A percentile compares a stretch with the other conserved stretches of the same genome.
phyloP scores from a whole-genome alignment of 176 grass and related monocot species.

The Carex myosuroides region DNA sequence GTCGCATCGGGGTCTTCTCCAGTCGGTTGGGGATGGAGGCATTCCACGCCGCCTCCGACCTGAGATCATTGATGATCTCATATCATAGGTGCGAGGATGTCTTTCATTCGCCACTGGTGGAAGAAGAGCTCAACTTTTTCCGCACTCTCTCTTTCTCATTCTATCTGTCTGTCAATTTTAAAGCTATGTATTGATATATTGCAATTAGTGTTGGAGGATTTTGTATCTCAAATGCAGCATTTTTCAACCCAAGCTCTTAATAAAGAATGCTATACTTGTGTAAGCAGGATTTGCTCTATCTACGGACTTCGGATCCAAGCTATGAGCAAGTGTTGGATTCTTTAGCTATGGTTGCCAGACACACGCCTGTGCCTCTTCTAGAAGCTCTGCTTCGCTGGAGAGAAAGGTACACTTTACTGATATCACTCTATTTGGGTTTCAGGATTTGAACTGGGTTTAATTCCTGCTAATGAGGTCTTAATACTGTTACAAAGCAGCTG shows the following conservation, averaged over 20 bases:
- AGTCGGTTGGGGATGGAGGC: neutral
- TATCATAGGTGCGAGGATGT: neutral
- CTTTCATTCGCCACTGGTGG: neutral
- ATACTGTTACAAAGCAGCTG: neutral
- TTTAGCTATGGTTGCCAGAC: slow-evolving; percentile 91
- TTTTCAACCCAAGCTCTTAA: neutral
- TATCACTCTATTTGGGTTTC: neutral
- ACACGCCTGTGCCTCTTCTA: slow-evolving; percentile 92
- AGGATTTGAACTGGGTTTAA: neutral
- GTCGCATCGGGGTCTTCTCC: neutral
- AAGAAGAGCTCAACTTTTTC: neutral
- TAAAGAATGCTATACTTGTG: neutral
- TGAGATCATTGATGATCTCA: neutral
- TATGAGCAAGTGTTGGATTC: slow-evolving; percentile 98
- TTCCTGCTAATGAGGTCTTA: neutral
- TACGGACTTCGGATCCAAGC: slow-evolving; percentile 86
- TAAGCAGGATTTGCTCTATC: slow-evolving; percentile 83
- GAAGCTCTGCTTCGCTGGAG: slow-evolving; percentile 99
- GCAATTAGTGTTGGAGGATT: neutral
- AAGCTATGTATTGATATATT: neutral
- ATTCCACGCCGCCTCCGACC: neutral
- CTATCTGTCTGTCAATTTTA: neutral
- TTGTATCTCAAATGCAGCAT: neutral
- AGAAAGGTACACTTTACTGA: slow-evolving; percentile 53
- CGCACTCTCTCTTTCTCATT: neutral